A percentile compares a stretch with the other conserved stretches of the same genome.
phyloP scores from a whole-genome alignment of 495 filamentous ascomycete species.

The Penicillium cinerascens region DNA sequence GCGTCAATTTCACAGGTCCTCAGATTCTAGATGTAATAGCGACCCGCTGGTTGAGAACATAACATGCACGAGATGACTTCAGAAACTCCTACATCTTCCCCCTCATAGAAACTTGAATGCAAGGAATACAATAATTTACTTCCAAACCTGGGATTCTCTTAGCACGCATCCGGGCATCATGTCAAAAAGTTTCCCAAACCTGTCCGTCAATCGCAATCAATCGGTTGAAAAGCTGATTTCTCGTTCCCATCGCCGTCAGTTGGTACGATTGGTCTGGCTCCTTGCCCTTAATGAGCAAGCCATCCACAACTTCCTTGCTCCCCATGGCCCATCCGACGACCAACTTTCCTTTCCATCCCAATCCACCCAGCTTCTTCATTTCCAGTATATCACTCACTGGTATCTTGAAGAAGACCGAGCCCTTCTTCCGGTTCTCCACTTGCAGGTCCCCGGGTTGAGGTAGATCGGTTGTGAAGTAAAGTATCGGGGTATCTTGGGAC shows the following conservation, averaged over 20 bases:
- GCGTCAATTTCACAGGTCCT: too few relatives aligned
- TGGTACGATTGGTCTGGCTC: constrained; percentile 47
- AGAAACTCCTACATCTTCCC: background rate
- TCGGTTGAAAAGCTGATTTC: constrained; percentile 85
- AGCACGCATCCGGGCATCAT: constrained; percentile 13
- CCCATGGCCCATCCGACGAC: constrained; percentile 79
- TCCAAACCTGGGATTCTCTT: constrained; percentile 24
- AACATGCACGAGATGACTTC: background rate
- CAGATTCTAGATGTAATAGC: too few relatives aligned
- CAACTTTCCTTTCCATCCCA: constrained; percentile 86
- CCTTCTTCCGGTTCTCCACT: constrained; percentile 40
- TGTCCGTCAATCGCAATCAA: constrained; percentile 77
- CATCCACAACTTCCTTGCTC: constrained; percentile 70
- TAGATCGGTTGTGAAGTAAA: constrained; percentile 48
- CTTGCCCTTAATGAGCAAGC: constrained; percentile 64
- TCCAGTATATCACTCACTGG: constrained; percentile 60
- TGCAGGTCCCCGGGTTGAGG: constrained; percentile 10
- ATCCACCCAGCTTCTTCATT: constrained; percentile 75
- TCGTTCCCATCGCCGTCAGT: constrained; percentile 67
- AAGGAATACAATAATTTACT: background rate
- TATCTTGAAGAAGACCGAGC: constrained; percentile 40
- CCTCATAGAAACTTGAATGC: background rate
- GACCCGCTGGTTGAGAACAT: too few relatives aligned
- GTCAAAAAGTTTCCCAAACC: constrained; percentile 81
- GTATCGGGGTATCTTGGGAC: constrained; percentile 28